Base-by-base conservation (phyloP, 148 eudicot genomes). In the Spergularia bocconei region DNA sequence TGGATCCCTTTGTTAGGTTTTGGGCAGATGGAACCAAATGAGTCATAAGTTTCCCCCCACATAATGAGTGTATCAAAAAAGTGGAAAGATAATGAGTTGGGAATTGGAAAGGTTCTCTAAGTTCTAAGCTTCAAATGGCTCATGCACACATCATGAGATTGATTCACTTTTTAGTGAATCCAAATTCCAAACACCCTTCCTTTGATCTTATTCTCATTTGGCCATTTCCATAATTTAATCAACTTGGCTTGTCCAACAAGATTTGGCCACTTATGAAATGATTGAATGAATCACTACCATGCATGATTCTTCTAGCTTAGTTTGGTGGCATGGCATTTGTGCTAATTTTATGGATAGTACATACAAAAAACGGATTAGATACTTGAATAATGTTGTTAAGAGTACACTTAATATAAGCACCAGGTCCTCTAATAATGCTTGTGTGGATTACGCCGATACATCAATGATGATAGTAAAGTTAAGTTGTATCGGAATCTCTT, bases 11-110 rank as follows among this genome's bases (percentile, higher is more conserved):
- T 79, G 82, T 79, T 83, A 56, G 72, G 87, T 82, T 76, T 73
- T 73, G 63, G 58, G 56, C 67, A 81, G 64, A 80, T 69, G 84
- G 87, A 82, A 79, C 81, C 88, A 84, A 84, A 77, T 78, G 41
- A 68, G 63, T 84, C 78, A 78, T 79, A 75, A 19, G 3, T 65
- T 53, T 16, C 21, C 33, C 69, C 78, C 64, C 54, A 68, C 74
- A 80, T 48, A 75, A 77, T 75, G 76, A 75, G 2, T 39, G 75
- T 80, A 80, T 56, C 83, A 76, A 71, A 50, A 58, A 80, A 80
- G 58, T 71, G 69, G 79, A 48, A 67, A 80, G 56, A 71, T 71
- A 54, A 76, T 25, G 67, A 76, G 70, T 58, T 76, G 39, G 36
- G 55, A 76, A 48, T 21, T 65, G 11, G 57, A 71, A 65, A 80